A percentile compares a stretch with the other conserved stretches of the same genome.
Conservation (phyloP, 2,329 filamentous ascomycete genomes). For the Coniochaeta sp. region DNA sequence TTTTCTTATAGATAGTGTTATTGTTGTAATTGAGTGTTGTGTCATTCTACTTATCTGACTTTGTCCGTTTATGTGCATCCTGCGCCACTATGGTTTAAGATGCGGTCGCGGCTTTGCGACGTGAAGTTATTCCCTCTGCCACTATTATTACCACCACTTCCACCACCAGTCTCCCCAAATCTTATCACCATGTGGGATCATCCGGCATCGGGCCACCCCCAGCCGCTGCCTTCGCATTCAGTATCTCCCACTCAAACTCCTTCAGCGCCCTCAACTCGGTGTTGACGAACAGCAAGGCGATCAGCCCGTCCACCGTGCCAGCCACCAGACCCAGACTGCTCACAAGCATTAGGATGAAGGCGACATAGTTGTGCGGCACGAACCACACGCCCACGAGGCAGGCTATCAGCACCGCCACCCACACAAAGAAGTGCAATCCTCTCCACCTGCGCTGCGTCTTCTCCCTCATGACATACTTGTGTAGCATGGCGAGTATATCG, state of each 20-base stretch:
- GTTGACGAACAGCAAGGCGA: constrained; percentile 80
- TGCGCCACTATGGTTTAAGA: too few relatives aligned
- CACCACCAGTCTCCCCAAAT: not conserved
- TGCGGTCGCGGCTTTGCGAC: too few relatives aligned
- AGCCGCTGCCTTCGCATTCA: constrained; percentile 51
- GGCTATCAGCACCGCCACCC: constrained; percentile 61
- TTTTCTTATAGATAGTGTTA: not conserved
- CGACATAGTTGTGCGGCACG: constrained; percentile 65
- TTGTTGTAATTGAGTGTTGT: not conserved
- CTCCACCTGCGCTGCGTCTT: constrained; percentile 64
- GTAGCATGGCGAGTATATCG: constrained; percentile 65
- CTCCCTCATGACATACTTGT: constrained; percentile 65
- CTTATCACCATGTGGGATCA: not conserved
- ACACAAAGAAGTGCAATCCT: constrained; percentile 63
- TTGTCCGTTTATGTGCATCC: too few relatives aligned
- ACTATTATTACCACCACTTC: too few relatives aligned
- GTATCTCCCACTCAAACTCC: constrained; percentile 93
- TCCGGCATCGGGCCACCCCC: constrained; percentile 14
- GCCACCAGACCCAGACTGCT: constrained; percentile 70
- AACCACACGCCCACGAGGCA: constrained; percentile 85
- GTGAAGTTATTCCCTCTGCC: too few relatives aligned
- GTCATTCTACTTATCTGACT: too few relatives aligned
- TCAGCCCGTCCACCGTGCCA: constrained; percentile 76
- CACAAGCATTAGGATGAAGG: constrained; percentile 73
- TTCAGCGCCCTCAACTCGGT: constrained; percentile 74